Conservation (phyloP, 2,329 filamentous ascomycete species). For the Pseudogymnoascus destructans region DNA sequence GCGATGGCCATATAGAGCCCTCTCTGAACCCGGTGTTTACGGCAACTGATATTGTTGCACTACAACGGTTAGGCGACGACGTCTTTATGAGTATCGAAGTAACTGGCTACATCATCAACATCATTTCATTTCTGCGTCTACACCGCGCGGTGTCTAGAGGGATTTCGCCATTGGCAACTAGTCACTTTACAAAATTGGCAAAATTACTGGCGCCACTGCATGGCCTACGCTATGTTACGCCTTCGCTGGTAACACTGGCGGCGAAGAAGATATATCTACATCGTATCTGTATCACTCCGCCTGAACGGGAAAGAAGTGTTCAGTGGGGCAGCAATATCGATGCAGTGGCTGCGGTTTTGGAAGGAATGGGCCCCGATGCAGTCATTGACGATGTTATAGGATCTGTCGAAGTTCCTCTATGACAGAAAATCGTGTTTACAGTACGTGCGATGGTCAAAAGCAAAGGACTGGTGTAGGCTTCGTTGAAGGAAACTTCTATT, state of each 20-base stretch:
- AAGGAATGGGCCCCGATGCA: slow-evolving; percentile 46
- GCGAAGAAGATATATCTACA: slow-evolving; percentile 81
- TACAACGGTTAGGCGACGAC: slow-evolving; percentile 38
- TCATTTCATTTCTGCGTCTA: slow-evolving; percentile 74
- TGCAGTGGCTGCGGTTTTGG: slow-evolving; percentile 54
- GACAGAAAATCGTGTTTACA: slow-evolving; percentile 4
- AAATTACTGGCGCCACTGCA: slow-evolving; percentile 71
- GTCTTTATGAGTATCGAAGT: slow-evolving; percentile 64
- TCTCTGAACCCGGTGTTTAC: slow-evolving; percentile 20
- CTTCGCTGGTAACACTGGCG: slow-evolving; percentile 70
- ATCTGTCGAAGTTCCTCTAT: slow-evolving; percentile 42
- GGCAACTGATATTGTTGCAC: slow-evolving; percentile 22
- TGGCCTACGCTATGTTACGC: slow-evolving; percentile 65
- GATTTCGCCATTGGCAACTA: slow-evolving; percentile 64
- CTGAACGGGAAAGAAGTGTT: slow-evolving; percentile 69
- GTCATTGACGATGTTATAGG: slow-evolving; percentile 52
- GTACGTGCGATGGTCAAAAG: not conserved
- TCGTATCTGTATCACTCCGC: slow-evolving; percentile 56
- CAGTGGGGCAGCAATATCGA: slow-evolving; percentile 78
- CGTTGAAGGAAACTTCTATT: not conserved
- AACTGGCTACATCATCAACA: slow-evolving; percentile 72
- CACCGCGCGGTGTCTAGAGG: slow-evolving; percentile 74
- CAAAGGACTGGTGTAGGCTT: not conserved
- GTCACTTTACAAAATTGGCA: slow-evolving; percentile 58
- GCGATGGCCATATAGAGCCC: slow-evolving; percentile 12